A percentile compares a stretch with the other conserved stretches of the same genome.
phyloP scores from a whole-genome alignment of 176 grass and related monocot genomes.

The Aegilops longissima region DNA sequence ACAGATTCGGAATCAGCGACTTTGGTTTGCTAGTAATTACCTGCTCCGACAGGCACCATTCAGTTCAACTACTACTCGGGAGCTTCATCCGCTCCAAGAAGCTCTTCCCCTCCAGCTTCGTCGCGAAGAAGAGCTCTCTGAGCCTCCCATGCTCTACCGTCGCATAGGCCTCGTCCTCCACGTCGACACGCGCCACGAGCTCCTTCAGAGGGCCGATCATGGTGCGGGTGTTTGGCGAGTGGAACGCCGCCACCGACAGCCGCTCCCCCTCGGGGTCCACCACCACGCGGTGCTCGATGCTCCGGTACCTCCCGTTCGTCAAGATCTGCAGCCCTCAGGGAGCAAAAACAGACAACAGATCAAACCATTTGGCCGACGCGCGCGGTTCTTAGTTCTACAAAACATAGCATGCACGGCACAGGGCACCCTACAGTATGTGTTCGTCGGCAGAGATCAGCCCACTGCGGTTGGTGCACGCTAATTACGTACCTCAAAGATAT shows the following conservation, averaged over 20 bases:
- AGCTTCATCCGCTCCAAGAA: constrained; percentile 33
- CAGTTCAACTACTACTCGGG: neutral
- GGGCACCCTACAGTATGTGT: neutral
- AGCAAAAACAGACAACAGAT: too few relatives aligned
- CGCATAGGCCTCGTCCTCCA: constrained; percentile 2
- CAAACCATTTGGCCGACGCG: too few relatives aligned
- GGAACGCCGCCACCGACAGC: constrained; percentile 52
- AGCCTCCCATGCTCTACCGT: constrained; percentile 21
- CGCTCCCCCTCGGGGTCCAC: constrained; percentile 37
- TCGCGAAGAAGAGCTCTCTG: constrained; percentile 39
- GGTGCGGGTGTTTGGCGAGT: constrained; percentile 41
- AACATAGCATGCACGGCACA: neutral
- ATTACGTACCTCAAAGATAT: constrained; percentile 39
- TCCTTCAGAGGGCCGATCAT: constrained; percentile 38
- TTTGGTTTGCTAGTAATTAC: neutral
- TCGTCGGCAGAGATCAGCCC: neutral
- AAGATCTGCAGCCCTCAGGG: constrained; percentile 31
- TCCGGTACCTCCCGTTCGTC: constrained; percentile 50
- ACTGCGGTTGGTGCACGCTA: too few relatives aligned
- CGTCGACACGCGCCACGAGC: neutral
- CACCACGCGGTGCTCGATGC: constrained; percentile 47
- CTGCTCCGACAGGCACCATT: neutral
- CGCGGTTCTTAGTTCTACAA: too few relatives aligned
- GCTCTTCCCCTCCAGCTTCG: constrained; percentile 35
- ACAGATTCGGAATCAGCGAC: neutral